These are phyloP conservation scores for Leishmania martiniquensis DNA, from an alignment of 208 protist genomes.

Conservation along the genomic window DNA sequence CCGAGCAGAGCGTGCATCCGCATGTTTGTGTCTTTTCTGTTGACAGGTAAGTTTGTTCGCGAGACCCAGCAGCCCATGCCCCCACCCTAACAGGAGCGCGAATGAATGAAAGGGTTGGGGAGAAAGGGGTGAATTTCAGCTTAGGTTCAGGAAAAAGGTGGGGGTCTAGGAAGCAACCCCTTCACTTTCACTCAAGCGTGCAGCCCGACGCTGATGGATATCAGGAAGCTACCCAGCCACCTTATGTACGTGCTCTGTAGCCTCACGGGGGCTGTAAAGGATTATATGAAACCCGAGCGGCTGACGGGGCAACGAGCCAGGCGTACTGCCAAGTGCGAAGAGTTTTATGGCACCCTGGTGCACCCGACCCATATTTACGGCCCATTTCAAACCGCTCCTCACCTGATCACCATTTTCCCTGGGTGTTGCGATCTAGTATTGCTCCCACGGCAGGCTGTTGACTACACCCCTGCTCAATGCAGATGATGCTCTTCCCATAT, in stretches of 20 bases:
- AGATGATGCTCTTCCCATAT: background rate
- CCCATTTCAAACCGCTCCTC: background rate
- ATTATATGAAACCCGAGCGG: background rate
- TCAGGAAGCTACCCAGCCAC: background rate
- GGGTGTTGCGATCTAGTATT: background rate
- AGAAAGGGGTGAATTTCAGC: background rate
- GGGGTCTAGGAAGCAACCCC: background rate
- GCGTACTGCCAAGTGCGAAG: background rate
- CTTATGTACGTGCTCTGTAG: background rate
- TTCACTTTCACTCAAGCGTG: background rate
- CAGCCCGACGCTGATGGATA: background rate
- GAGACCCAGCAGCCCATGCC: background rate
- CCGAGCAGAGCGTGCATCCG: background rate
- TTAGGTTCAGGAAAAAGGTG: background rate
- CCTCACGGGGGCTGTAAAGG: too few relatives aligned
- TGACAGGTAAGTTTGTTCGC: background rate
- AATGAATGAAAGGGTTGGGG: background rate
- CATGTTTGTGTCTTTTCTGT: background rate
- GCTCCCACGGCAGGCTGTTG: background rate
- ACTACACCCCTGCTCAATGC: background rate
- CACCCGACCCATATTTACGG: background rate
- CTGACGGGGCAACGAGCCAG: background rate
- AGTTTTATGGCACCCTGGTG: background rate
- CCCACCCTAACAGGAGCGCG: too few relatives aligned
- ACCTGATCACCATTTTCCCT: background rate